Evolutionary conservation across 768 basidiomycete species (phyloP).

Genomic region (Rhizopogon salebrosus): DNA sequence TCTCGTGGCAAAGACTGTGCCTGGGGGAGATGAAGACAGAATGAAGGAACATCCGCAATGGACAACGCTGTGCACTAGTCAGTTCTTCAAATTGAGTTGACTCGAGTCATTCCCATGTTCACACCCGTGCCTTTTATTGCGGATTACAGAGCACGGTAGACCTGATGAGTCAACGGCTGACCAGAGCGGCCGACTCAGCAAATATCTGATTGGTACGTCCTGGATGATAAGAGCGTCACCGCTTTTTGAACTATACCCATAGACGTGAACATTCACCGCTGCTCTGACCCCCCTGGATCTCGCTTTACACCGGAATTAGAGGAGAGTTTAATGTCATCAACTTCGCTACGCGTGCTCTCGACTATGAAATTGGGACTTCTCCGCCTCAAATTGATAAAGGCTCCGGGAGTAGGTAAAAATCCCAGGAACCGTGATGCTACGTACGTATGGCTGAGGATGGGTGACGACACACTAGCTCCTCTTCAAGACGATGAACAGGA

Average conservation of each 20-base stretch:
- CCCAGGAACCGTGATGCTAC: conserved; percentile 29
- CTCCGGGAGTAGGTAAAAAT: conserved; percentile 27
- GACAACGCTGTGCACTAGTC: conserved; percentile 58
- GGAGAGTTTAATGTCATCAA: conserved; percentile 13
- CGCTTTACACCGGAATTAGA: conserved; percentile 15
- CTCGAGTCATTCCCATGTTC: conserved; percentile 1
- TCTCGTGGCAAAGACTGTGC: conserved; percentile 45
- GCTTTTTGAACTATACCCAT: conserved; percentile 8
- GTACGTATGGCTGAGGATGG: conserved; percentile 53
- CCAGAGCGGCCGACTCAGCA: conserved; percentile 49
- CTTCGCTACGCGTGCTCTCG: conserved; percentile 52
- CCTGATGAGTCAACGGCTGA: conserved; percentile 33
- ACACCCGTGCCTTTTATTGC: neutral
- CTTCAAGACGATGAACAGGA: conserved; percentile 49
- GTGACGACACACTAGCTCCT: conserved; percentile 39
- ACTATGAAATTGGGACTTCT: conserved; percentile 65
- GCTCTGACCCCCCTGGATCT: conserved; percentile 11
- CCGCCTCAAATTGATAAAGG: conserved; percentile 59
- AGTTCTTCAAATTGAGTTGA: conserved; percentile 6
- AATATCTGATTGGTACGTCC: conserved; percentile 53
- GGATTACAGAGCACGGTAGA: conserved; percentile 50
- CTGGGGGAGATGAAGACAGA: conserved; percentile 36
- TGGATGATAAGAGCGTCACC: neutral
- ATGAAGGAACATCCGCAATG: conserved; percentile 58
- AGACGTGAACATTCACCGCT: conserved; percentile 28